Evolutionary conservation across 257 asterid genomes (phyloP), one percentile per base, ranked within the genome.

Genomic region (Ehretia macrophylla): DNA sequence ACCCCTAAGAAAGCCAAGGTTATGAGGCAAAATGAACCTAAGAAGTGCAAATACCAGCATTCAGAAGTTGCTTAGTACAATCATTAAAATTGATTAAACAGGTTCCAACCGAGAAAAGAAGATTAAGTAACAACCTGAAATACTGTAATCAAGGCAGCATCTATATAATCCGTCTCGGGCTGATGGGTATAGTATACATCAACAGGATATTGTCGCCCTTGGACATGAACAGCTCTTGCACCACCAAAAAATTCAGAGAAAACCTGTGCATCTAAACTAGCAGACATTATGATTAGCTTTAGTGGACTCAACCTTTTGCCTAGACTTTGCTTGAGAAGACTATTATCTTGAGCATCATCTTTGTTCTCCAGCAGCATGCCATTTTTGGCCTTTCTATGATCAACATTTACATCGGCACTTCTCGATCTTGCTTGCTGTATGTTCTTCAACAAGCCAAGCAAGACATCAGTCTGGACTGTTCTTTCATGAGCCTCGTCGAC

Each of bases 401-500:
- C 79, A 75, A 49, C 61, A 67, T 66, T 49, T 12, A 45, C 60
- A 45, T 53, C 40, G 60, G 66, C 77, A 69, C 77, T 71, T 63
- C 56, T 65, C 38, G 83, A 84, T 83, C 98, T 92, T 51, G 71
- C 74, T 61, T 81, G 82, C 66, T 86, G 96, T 68, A 92, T 90
- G 52, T 69, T 77, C 85, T 92, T 92, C 79, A 92, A 67, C 75
- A 92, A 75, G 57, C 99, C 96, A 54, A 92, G 97, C 72, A 92
- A 78, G 50, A 92, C 95, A 79, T 92, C 99, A 60, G 99, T 92
- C 72, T 92, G 99, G 56, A 92, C 81, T 35, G 99, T 92, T 75
- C 99, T 85, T 89, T 92, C 96, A 64, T 92, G 99, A 64, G 99
- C 97, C 80, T 92, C 99, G 53, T 92, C 99, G 48, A 92, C 91